Evolutionary conservation across 371 early-diverging fungal species (phyloP).

Genomic region (Scutellospora calospora): DNA sequence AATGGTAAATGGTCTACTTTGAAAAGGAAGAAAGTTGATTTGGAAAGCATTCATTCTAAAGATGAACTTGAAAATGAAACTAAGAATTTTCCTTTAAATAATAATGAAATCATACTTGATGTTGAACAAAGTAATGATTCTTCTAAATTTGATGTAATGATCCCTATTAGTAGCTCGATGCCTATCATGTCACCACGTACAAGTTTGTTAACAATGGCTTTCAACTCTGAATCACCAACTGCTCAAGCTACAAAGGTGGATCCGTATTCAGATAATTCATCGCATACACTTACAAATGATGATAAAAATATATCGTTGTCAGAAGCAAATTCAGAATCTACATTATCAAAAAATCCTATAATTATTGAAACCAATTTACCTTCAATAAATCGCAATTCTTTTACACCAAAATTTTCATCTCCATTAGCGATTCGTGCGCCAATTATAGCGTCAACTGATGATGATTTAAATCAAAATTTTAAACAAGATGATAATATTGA

Average conservation of each 20-base stretch:
- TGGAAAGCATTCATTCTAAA: neutral
- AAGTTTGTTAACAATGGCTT: conserved; percentile 4
- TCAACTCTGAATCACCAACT: neutral
- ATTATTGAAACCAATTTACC: neutral
- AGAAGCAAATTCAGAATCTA: neutral
- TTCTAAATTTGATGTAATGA: neutral
- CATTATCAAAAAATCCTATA: neutral
- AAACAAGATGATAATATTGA: neutral
- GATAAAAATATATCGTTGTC: neutral
- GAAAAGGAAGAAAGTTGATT: conserved; percentile 14
- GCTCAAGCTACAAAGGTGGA: neutral
- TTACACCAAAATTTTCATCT: conserved; percentile 33
- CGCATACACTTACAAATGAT: neutral
- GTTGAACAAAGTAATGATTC: neutral
- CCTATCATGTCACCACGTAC: neutral
- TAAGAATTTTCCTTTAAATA: neutral
- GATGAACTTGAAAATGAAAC: too few relatives aligned
- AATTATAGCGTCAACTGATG: conserved; percentile 17
- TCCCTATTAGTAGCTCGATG: neutral
- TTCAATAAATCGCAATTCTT: neutral
- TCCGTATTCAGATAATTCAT: neutral
- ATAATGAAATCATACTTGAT: neutral
- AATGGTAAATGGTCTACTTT: conserved; percentile 13
- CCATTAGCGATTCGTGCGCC: conserved; percentile 24
- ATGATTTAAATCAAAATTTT: neutral